phyloP scores from a whole-genome alignment of 1,139 yeast genomes.

The Scheffersomyces lignicola region DNA sequence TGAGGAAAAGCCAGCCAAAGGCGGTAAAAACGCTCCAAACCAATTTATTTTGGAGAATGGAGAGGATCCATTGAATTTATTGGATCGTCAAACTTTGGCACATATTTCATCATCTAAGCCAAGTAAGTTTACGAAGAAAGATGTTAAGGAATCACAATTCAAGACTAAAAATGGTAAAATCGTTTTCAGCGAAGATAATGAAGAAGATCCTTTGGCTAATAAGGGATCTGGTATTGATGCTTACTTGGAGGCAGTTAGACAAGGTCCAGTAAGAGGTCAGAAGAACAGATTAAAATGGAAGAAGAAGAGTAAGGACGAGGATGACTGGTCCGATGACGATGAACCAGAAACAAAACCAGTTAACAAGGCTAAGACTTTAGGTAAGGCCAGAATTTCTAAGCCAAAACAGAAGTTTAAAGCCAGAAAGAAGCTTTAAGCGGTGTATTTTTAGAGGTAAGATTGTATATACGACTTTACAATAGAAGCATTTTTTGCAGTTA shows the following conservation, averaged over 20 bases:
- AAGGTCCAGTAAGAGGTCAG: conserved; percentile 92
- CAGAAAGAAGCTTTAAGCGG: conserved; percentile 51
- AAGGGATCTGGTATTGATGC: conserved; percentile 74
- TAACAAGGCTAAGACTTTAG: conserved; percentile 15
- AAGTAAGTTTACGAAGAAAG: conserved; percentile 48
- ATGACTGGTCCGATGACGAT: conserved; percentile 56
- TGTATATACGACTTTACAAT: no score
- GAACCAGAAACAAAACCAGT: conserved; percentile 19
- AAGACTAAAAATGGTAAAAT: conserved; percentile 57
- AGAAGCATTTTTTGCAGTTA: no score
- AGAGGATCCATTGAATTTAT: conserved; percentile 84
- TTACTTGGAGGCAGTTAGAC: conserved; percentile 87
- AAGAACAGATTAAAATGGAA: conserved; percentile 86
- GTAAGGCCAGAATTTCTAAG: conserved; percentile 31
- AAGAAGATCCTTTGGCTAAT: conserved; percentile 53
- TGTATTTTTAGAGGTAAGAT: no score
- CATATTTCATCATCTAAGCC: conserved; percentile 89
- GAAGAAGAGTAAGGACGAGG: conserved; percentile 55
- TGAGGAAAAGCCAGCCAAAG: conserved; percentile 30
- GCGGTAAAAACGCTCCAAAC: conserved; percentile 31
- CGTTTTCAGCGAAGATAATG: conserved; percentile 47
- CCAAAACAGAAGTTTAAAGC: conserved; percentile 56
- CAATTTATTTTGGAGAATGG: conserved; percentile 77
- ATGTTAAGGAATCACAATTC: conserved; percentile 49
- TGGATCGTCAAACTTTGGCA: conserved; percentile 81